A percentile compares a stretch with the other conserved stretches of the same genome.
Evolutionary conservation across 306 rosid species (phyloP).

Genomic region (Vigna mungo): DNA sequence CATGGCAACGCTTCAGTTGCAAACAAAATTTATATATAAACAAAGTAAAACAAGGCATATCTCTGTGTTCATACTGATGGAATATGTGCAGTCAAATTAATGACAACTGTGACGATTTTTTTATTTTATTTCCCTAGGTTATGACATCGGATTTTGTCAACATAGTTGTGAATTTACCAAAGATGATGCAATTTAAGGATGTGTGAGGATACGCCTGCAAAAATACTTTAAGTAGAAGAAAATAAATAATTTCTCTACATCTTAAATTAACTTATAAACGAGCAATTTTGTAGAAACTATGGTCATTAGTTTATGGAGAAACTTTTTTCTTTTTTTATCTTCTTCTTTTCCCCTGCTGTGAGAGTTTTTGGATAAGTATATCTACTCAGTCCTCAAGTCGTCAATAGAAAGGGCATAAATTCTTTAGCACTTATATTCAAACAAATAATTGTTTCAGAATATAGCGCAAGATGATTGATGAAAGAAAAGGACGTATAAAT

Average conservation of each 20-base stretch:
- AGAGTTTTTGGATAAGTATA: background rate
- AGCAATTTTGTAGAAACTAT: background rate
- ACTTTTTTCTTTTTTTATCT: too few relatives aligned
- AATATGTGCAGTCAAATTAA: conserved; percentile 19
- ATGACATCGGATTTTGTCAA: background rate
- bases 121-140: background rate
- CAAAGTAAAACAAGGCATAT: background rate
- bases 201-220: background rate
- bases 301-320: too few relatives aligned
- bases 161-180: background rate
- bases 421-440: background rate
- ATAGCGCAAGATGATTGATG: background rate
- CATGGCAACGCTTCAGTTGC: background rate
- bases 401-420: background rate
- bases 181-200: background rate
- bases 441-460: conserved; percentile 1
- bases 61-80: too few relatives aligned
- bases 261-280: background rate
- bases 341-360: too few relatives aligned
- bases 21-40: background rate
- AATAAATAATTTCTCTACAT: too few relatives aligned
- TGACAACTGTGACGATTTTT: too few relatives aligned
- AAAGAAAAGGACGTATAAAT: background rate
- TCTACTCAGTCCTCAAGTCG: background rate
- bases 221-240: too few relatives aligned